phyloP scores from a whole-genome alignment of 768 basidiomycete genomes.

The Termitomyces heimii region DNA sequence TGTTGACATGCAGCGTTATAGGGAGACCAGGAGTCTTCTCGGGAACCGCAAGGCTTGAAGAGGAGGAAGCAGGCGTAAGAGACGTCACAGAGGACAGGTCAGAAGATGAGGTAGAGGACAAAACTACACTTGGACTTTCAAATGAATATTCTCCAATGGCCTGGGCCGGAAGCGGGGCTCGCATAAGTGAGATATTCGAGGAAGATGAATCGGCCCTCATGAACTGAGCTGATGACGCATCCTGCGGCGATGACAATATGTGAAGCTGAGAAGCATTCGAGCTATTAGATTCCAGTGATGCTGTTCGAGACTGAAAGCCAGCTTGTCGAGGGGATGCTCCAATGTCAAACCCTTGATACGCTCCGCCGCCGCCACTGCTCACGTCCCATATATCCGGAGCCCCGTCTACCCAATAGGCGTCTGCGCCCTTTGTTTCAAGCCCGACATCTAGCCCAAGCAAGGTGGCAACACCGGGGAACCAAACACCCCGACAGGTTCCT shows the following conservation, averaged over 20 bases:
- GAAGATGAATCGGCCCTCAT: constrained; percentile 34
- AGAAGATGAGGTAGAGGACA: constrained; percentile 28
- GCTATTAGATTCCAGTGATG: constrained; percentile 44
- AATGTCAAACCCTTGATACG: constrained; percentile 65
- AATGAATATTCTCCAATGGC: constrained; percentile 72
- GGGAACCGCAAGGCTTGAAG: constrained; percentile 18
- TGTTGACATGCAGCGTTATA: constrained; percentile 72
- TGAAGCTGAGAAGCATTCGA: constrained; percentile 24
- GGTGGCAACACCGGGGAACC: constrained; percentile 82
- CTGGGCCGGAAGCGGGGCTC: constrained; percentile 65
- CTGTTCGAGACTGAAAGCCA: constrained; percentile 33
- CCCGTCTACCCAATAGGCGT: constrained; percentile 60
- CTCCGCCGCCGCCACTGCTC: constrained; percentile 55
- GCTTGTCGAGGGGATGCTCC: constrained; percentile 30
- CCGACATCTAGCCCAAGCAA: constrained; percentile 73
- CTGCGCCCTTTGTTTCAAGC: constrained; percentile 62
- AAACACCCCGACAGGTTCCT: constrained; percentile 68
- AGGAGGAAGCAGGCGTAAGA: constrained; percentile 35
- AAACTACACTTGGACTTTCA: constrained; percentile 41
- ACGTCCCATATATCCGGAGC: constrained; percentile 52
- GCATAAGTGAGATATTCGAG: constrained; percentile 61
- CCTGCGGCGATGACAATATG: constrained; percentile 15
- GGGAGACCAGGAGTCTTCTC: constrained; percentile 47
- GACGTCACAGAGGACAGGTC: constrained; percentile 45
- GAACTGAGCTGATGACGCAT: constrained; percentile 10